A percentile compares a stretch with the other conserved stretches of the same genome.
phyloP scores from a whole-genome alignment of 768 basidiomycete genomes.

The Amanita phalloides region DNA sequence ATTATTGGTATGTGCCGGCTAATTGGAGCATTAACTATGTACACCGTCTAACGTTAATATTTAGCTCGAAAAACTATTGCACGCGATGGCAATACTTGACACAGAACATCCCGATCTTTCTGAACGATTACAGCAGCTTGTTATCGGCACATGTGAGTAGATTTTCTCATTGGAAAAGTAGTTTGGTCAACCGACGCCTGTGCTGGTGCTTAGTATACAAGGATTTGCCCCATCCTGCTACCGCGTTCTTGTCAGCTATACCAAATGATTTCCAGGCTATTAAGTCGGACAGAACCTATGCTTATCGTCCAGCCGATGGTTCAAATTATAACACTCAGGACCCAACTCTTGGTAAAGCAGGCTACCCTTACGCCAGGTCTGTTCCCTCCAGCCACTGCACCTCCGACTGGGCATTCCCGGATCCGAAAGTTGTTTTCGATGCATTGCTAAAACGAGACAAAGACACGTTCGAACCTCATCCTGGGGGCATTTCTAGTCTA shows the following conservation, averaged over 20 bases:
- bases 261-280: neutral
- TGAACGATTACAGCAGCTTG: constrained; percentile 31
- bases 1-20: constrained; percentile 34
- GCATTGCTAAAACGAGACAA: constrained; percentile 43
- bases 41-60: constrained; percentile 3
- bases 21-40: neutral
- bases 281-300: constrained; percentile 23
- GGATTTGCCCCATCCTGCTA: constrained; percentile 71
- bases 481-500: constrained; percentile 58
- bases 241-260: constrained; percentile 29
- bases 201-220: constrained; percentile 45
- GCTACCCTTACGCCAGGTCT: constrained; percentile 58
- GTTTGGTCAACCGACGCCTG: constrained; percentile 10
- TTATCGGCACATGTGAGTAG: constrained; percentile 47
- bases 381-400: constrained; percentile 38
- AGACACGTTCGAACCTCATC: constrained; percentile 40
- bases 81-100: constrained; percentile 43
- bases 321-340: constrained; percentile 45
- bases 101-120: constrained; percentile 17
- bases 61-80: constrained; percentile 54
- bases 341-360: constrained; percentile 48
- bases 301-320: constrained; percentile 50
- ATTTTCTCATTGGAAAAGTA: constrained; percentile 1
- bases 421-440: constrained; percentile 63
- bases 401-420: constrained; percentile 42